Base-by-base conservation (phyloP, 2,329 filamentous ascomycete genomes). In the Cercospora janseana region DNA sequence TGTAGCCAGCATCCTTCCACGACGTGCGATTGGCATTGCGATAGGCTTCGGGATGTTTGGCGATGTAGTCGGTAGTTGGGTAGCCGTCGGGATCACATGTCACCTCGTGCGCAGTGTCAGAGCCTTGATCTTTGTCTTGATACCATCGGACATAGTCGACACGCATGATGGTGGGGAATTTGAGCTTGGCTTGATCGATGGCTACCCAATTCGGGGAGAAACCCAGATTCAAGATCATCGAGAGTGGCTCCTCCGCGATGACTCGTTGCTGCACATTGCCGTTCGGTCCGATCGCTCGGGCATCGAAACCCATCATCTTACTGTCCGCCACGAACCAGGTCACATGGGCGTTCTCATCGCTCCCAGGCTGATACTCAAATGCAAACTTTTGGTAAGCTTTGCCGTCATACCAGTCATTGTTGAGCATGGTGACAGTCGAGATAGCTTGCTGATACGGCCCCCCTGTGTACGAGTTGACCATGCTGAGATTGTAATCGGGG, bases 101-200 rank as follows among this genome's bases (percentile, higher is more conserved):
- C 13, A 80, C 68, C 16, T 47, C 24, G 26, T 47, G 44, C n/a
- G 32, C 18, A 49, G 69, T 69, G 46, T 69, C 66, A 46, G 75
- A 55, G 2, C 73, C 77, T n/a, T n/a, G n/a, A 45, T 70, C 65
- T 18, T 52, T 51, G 51, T 73, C 72, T 61, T 80, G 78, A 57
- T 80, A 81, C 63, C 75, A 74, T 5, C 78, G 68, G 10, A 80
- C 73, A 59, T 80, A 79, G 54, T 80, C 78, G 24, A 81, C 65
- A 16, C 75, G 68, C 74, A 80, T 76, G 12, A 76, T 67, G 0
- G 77, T 72, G 0, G 75, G 78, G 51, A 77, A 79, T n/a, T 59
- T 62, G 32, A 79, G 62, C 3, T 71, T 60, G 2, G 60, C 65
- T 60, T 68, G 72, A 42, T 77, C 66, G 38, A 80, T 75, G 52